phyloP scores from a whole-genome alignment of 139 green algal species.

The Picochlorum sp. region DNA sequence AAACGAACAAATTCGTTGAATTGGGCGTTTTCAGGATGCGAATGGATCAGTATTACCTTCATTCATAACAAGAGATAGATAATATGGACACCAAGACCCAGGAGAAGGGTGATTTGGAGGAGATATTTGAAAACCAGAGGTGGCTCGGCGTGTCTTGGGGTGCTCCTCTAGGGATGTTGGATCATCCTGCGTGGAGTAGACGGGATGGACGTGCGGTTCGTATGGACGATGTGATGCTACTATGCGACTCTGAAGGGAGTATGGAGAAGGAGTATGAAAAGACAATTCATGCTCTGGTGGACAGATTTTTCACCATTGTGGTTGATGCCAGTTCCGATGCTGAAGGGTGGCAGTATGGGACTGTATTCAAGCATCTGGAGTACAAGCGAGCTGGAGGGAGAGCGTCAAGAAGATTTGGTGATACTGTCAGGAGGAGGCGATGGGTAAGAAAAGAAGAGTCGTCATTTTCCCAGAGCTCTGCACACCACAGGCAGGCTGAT shows the following conservation, averaged over 20 bases:
- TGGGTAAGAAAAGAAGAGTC: constrained; percentile 15
- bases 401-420: constrained; percentile 24
- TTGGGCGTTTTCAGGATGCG: too few species aligned
- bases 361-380: constrained; percentile 47
- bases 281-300: neutral
- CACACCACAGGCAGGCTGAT: constrained; percentile 1
- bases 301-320: constrained; percentile 16
- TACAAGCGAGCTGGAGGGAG: constrained; percentile 34
- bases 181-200: constrained; percentile 32
- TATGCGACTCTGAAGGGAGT: neutral
- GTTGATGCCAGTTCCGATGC: constrained; percentile 24
- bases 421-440: constrained; percentile 30
- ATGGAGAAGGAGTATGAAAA: neutral
- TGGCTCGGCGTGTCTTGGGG: constrained; percentile 19
- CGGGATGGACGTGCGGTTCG: constrained; percentile 8
- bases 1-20: too few species aligned
- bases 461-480: neutral
- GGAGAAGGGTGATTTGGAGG: neutral
- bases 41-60: too few species aligned
- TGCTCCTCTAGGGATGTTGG: constrained; percentile 26
- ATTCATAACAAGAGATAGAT: too few species aligned
- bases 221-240: neutral
- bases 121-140: constrained; percentile 26
- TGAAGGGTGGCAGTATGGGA: constrained; percentile 41
- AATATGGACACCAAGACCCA: neutral